Evolutionary conservation across 148 eudicot genomes (phyloP).

Genomic region (Camellia japonica): DNA sequence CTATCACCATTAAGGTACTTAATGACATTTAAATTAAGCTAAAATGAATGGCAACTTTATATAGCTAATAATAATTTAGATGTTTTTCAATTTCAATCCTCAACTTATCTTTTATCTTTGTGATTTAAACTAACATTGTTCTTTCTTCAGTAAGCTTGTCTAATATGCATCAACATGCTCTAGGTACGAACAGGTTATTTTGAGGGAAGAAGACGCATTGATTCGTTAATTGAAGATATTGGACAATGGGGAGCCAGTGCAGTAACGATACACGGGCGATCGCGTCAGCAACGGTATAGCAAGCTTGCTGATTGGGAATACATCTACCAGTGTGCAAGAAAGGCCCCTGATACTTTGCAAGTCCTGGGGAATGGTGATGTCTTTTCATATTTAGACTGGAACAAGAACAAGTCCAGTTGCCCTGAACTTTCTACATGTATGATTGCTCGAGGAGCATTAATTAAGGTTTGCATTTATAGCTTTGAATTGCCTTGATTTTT

Average conservation of each 20-base stretch:
- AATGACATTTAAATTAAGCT: not conserved
- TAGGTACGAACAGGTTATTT: slow-evolving; percentile 93
- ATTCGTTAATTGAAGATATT: slow-evolving; percentile 68
- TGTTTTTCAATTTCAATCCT: not conserved
- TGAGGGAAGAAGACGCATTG: slow-evolving; percentile 87
- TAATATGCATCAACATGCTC: slow-evolving; percentile 1
- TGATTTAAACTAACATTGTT: not conserved
- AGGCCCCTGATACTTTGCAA: slow-evolving; percentile 65
- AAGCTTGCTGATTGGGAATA: slow-evolving; percentile 97
- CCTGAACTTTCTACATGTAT: slow-evolving; percentile 87
- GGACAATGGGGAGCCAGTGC: slow-evolving; percentile 92
- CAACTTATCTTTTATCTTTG: not conserved
- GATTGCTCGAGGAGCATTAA: slow-evolving; percentile 94
- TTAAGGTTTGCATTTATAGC: slow-evolving; percentile 56
- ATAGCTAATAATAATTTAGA: not conserved
- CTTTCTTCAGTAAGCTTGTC: slow-evolving; percentile 8
- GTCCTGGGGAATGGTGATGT: slow-evolving; percentile 96
- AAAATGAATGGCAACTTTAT: not conserved
- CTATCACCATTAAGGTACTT: slow-evolving; percentile 87
- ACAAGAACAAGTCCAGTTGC: slow-evolving; percentile 69
- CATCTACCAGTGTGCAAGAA: slow-evolving; percentile 61
- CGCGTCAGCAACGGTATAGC: slow-evolving; percentile 96
- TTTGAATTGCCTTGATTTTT: not conserved
- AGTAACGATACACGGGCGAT: slow-evolving; percentile 85
- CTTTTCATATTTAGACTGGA: slow-evolving; percentile 86